Percentiles rank a stretch among this genome's conserved stretches.
Conservation (phyloP, 495 filamentous ascomycete genomes). For the Staphylotrichum longicolle region DNA sequence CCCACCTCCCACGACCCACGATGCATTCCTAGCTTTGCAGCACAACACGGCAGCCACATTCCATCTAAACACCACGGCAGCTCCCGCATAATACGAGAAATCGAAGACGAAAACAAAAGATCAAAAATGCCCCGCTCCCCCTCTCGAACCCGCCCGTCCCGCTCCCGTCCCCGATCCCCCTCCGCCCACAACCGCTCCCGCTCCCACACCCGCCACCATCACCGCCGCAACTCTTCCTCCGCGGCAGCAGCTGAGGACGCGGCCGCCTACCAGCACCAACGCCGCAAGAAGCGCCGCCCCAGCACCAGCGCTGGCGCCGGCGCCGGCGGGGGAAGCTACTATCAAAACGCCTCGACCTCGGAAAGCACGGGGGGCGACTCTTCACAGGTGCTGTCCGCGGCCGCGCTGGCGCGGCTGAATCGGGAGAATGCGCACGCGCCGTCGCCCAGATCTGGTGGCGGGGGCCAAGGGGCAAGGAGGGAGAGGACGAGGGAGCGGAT, state of each 20-base stretch:
- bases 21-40: constrained; percentile 14
- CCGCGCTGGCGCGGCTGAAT: constrained; percentile 61
- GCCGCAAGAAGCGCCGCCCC: constrained; percentile 9
- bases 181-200: background rate
- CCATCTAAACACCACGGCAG: background rate
- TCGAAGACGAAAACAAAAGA: background rate
- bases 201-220: constrained; percentile 7
- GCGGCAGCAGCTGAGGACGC: background rate
- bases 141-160: constrained; percentile 11
- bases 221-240: constrained; percentile 13
- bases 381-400: constrained; percentile 46
- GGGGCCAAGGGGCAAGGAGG: constrained; percentile 26
- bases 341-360: constrained; percentile 5
- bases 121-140: constrained; percentile 23
- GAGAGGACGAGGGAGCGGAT: constrained; percentile 32
- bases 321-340: too few species aligned
- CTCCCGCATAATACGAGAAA: background rate
- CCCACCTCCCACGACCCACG: background rate
- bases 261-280: constrained; percentile 3
- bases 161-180: constrained; percentile 10
- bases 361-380: constrained; percentile 22
- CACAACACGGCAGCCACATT: background rate
- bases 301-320: background rate
- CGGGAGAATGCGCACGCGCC: constrained; percentile 46
- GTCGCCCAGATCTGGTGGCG: background rate